Evolutionary conservation across 1,139 yeast species (phyloP).

Genomic region (Geotrichum reessii): DNA sequence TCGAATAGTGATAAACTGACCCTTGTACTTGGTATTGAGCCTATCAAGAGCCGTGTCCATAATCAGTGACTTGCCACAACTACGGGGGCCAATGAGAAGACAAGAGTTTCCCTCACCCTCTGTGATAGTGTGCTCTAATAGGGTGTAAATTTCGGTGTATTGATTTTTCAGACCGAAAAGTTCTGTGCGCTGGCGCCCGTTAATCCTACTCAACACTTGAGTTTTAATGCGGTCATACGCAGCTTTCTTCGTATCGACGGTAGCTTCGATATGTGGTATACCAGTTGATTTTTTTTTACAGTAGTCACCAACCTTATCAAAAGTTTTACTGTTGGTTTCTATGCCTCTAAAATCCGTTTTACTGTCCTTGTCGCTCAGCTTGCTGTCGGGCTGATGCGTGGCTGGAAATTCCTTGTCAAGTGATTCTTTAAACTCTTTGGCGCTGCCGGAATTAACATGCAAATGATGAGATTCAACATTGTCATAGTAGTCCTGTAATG

Average conservation of each 20-base stretch:
- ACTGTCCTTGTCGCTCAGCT: not conserved
- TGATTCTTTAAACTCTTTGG: constrained; percentile 1
- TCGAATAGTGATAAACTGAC: constrained; percentile 53
- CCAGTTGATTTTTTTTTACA: not conserved
- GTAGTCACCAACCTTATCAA: not conserved
- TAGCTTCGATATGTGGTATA: not conserved
- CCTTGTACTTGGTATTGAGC: constrained; percentile 40
- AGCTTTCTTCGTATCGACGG: not conserved
- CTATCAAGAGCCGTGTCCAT: constrained; percentile 52
- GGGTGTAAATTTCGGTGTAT: constrained; percentile 44
- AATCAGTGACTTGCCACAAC: constrained; percentile 67
- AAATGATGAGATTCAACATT: constrained; percentile 2
- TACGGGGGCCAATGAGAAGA: constrained; percentile 72
- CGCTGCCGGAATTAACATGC: not conserved
- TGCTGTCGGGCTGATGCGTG: not conserved
- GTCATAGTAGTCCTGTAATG: constrained; percentile 4
- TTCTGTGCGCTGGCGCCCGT: constrained; percentile 6
- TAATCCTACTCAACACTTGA: constrained; percentile 1
- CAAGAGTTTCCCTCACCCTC: constrained; percentile 78
- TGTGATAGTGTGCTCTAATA: constrained; percentile 60
- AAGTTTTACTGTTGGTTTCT: not conserved
- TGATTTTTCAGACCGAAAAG: constrained; percentile 33
- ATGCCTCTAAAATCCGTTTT: not conserved
- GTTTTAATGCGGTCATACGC: not conserved
- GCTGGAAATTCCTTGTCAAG: constrained; percentile 1